Conservation (phyloP, 352 stramenopile genomes). For the Achlya hypogyna region DNA sequence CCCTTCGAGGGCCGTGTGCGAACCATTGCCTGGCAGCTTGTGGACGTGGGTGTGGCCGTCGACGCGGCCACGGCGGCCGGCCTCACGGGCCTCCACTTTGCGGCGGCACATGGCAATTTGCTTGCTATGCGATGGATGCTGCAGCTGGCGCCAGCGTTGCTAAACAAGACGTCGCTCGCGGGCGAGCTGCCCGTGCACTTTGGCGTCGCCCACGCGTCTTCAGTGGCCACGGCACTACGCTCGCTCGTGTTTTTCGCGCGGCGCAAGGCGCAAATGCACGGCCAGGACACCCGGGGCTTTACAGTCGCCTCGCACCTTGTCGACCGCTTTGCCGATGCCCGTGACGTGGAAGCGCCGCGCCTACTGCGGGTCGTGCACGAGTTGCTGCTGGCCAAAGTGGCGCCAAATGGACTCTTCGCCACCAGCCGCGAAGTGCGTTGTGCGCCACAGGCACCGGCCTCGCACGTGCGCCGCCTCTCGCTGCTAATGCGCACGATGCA, state of each 20-base stretch:
- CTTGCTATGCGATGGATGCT: constrained; percentile 67
- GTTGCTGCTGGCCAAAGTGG: constrained; percentile 45
- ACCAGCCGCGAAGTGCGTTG: constrained; percentile 20
- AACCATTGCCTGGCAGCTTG: constrained; percentile 53
- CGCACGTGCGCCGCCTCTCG: constrained; percentile 22
- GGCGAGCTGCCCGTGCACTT: constrained; percentile 51
- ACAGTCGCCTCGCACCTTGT: constrained; percentile 47
- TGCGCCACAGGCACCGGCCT: constrained; percentile 4
- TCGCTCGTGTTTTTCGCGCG: constrained; percentile 2
- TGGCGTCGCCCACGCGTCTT: constrained; percentile 26
- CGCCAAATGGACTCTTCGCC: constrained; percentile 38
- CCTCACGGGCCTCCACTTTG: constrained; percentile 50
- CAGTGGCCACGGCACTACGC: not conserved
- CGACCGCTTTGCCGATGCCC: constrained; percentile 39
- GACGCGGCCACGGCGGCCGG: constrained; percentile 28
- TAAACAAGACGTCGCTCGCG: constrained; percentile 34
- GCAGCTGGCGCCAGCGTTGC: constrained; percentile 33
- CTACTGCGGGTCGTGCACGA: constrained; percentile 37
- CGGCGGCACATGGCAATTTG: constrained; percentile 39
- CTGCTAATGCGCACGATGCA: constrained; percentile 42
- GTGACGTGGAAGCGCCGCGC: constrained; percentile 22
- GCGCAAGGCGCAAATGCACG: constrained; percentile 31
- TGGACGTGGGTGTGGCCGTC: constrained; percentile 39
- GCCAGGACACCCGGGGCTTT: constrained; percentile 30
- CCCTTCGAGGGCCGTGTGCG: constrained; percentile 45